Percentiles rank a stretch among this genome's conserved stretches.
Conservation (phyloP, 2,329 filamentous ascomycete species). For the Botrytis porri region DNA sequence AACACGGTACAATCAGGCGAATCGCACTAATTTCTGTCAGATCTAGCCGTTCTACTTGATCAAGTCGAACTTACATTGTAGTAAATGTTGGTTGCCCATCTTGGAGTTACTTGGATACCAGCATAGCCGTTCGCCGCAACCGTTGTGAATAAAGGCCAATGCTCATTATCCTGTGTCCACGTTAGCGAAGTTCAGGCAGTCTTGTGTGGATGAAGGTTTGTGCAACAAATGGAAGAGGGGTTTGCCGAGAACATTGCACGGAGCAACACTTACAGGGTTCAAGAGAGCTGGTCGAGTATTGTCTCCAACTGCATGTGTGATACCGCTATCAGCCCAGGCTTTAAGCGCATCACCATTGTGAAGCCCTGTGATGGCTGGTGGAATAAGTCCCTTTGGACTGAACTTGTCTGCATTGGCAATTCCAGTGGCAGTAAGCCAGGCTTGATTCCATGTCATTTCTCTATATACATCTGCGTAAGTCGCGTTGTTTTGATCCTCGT, state of each 20-base stretch:
- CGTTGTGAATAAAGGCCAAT: constrained; percentile 55
- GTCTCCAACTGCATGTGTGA: constrained; percentile 59
- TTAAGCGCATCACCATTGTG: constrained; percentile 61
- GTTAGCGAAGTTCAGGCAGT: neutral
- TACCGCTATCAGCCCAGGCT: constrained; percentile 59
- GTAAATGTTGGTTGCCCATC: constrained; percentile 61
- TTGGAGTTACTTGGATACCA: constrained; percentile 55
- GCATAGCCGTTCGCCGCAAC: constrained; percentile 51
- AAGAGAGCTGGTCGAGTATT: constrained; percentile 56
- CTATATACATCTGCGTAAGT: constrained; percentile 55
- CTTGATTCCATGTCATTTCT: constrained; percentile 59
- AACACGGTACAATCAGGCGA: constrained; percentile 51
- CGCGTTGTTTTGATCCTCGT: constrained; percentile 56
- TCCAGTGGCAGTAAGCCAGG: constrained; percentile 54
- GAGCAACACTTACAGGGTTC: constrained; percentile 46
- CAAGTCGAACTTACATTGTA: constrained; percentile 46
- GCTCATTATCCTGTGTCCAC: constrained; percentile 36
- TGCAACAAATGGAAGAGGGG: neutral
- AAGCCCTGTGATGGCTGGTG: constrained; percentile 60
- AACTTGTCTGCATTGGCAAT: constrained; percentile 47
- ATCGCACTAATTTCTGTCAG: constrained; percentile 44
- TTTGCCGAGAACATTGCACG: neutral
- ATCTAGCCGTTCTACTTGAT: neutral
- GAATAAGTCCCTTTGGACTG: constrained; percentile 55
- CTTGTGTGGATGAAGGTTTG: neutral